Base-by-base conservation (phyloP, 345 rosid species). In the Citrus mangshanensis region DNA sequence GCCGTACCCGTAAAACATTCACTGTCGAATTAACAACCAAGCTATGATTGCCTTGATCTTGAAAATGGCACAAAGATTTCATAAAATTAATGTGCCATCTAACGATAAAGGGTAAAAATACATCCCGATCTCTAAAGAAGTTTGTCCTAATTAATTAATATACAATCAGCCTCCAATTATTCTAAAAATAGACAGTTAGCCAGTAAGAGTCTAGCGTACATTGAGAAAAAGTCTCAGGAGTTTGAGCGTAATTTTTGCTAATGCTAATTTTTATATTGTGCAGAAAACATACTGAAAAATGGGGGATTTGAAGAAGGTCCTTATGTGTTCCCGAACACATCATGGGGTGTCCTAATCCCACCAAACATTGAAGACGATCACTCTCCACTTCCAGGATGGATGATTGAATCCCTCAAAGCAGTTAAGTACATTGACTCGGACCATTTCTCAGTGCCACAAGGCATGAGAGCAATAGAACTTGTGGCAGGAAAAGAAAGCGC, bases 401-500 rank as follows among this genome's bases (percentile, higher is more conserved):
- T 89, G 78, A 69, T 90, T 7, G 98, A 91, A 59, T 95, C 98
- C 7, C 96, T 92, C 34, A 95, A 95, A 85, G 97, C 98, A 19
- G 86, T 95, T 27, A 93, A 95, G 74, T 95, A 91, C 90, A 89
- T 95, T 4, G 97, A 95, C 77, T 59, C 79, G 0, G 91, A 77
- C 5, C 96, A 92, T 75, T 92, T 87, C 86, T 79, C 91, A 0
- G 89, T 92, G 72, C 97, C 97, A 2, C 84, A 87, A 76, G 95
- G 93, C 34, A 87, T 81, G 71, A 56, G 96, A 65, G 98, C 93
- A 0, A 76, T 93, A 0, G 99, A 95, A 76, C 93, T 95, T 0
- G 88, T 95, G 0, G 99, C 90, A 1, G 99, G 99, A 0, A 93
- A 88, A 82, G 99, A 93, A 77, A 93, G 99, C 71, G 93, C 97